Percentiles rank a stretch among this genome's conserved stretches.
phyloP scores from a whole-genome alignment of 2,329 filamentous ascomycete species.

The Pyrenophora teres region DNA sequence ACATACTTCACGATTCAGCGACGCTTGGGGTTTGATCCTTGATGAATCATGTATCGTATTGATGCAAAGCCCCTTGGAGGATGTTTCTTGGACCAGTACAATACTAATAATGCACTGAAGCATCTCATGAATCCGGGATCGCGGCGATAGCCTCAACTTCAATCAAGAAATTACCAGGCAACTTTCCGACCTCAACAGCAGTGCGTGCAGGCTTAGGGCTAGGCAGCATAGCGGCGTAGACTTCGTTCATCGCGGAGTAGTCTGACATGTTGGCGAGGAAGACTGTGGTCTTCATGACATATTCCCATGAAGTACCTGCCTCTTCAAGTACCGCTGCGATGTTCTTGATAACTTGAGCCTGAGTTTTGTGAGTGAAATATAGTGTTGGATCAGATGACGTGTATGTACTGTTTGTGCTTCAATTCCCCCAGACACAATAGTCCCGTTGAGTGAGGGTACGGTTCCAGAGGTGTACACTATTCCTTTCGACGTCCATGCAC shows the following conservation, averaged over 20 bases:
- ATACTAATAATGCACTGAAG: not conserved
- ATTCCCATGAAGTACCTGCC: slow-evolving; percentile 41
- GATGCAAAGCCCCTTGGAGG: too few relatives aligned
- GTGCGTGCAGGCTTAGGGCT: slow-evolving; percentile 39
- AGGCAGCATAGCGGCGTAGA: slow-evolving; percentile 38
- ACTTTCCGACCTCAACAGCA: slow-evolving; percentile 38
- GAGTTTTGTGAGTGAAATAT: not conserved
- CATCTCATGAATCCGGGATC: slow-evolving; percentile 28
- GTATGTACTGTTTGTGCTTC: slow-evolving; percentile 31
- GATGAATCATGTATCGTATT: too few relatives aligned
- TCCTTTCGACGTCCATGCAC: slow-evolving; percentile 38
- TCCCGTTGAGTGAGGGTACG: slow-evolving; percentile 35
- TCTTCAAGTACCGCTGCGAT: slow-evolving; percentile 37
- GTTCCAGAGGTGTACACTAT: slow-evolving; percentile 42
- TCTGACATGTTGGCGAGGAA: slow-evolving; percentile 42
- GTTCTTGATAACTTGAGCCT: slow-evolving; percentile 44
- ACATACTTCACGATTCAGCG: too few relatives aligned
- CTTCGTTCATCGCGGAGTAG: slow-evolving; percentile 41
- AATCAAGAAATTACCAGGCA: slow-evolving; percentile 37
- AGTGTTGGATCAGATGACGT: not conserved
- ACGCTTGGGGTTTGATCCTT: too few relatives aligned
- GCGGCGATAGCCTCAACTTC: slow-evolving; percentile 43
- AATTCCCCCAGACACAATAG: slow-evolving; percentile 32
- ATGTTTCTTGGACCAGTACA: too few relatives aligned
- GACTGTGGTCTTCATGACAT: slow-evolving; percentile 43